Evolutionary conservation across 2,329 filamentous ascomycete species (phyloP).

Genomic region (Fusarium paranaense): DNA sequence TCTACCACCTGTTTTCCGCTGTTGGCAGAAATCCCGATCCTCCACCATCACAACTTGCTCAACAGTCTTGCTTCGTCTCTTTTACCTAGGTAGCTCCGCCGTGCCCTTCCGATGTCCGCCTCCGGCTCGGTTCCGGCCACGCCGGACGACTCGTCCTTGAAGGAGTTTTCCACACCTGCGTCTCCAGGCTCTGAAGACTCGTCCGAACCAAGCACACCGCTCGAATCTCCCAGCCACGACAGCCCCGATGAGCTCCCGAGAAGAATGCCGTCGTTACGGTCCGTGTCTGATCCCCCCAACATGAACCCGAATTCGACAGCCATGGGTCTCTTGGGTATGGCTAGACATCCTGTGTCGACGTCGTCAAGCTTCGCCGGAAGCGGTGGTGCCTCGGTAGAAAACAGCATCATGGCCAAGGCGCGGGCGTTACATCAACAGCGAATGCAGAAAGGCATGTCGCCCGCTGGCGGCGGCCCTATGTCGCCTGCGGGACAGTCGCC

Average conservation of each 20-base stretch:
- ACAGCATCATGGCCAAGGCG: conserved; percentile 61
- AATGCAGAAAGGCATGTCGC: conserved; percentile 57
- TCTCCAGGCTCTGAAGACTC: conserved; percentile 60
- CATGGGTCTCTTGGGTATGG: conserved; percentile 78
- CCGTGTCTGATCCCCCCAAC: conserved; percentile 68
- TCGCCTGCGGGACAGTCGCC: conserved; percentile 49
- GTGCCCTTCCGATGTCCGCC: conserved; percentile 38
- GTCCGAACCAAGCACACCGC: conserved; percentile 62
- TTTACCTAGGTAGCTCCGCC: conserved; percentile 7
- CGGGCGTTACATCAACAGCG: conserved; percentile 60
- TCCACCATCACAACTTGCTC: background rate
- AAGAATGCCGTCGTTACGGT: conserved; percentile 69
- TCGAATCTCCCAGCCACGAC: conserved; percentile 54
- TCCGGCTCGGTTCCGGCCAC: conserved; percentile 57
- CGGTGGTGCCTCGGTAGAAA: conserved; percentile 49
- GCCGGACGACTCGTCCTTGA: conserved; percentile 58
- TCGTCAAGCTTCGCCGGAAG: conserved; percentile 51
- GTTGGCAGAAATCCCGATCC: background rate
- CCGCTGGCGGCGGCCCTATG: conserved; percentile 42
- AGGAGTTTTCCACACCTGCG: conserved; percentile 51
- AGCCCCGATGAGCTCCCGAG: conserved; percentile 54
- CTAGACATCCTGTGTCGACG: conserved; percentile 63
- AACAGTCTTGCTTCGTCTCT: background rate
- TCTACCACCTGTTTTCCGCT: conserved; percentile 9
- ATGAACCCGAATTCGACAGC: conserved; percentile 90